phyloP scores from a whole-genome alignment of 805 yeast genomes.

The Candida ipomoeae region DNA sequence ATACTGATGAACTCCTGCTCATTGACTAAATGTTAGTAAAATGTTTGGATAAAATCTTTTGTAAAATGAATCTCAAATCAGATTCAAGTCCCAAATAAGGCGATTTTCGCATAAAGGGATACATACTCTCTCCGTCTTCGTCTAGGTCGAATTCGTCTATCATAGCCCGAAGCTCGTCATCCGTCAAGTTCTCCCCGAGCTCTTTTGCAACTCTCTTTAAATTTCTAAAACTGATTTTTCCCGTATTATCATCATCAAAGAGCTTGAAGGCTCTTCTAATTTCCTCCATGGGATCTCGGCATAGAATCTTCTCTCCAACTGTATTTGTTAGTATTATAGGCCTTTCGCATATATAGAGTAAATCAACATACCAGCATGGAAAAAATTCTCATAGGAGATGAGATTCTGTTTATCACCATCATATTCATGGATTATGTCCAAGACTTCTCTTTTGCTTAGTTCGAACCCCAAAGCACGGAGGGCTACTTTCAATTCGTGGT shows the following conservation, averaged over 20 bases:
- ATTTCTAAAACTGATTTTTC: conserved; percentile 75
- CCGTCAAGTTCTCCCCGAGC: conserved; percentile 85
- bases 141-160: conserved; percentile 95
- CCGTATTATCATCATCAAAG: conserved; percentile 85
- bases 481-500: conserved; percentile 91
- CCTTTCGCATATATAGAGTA: background rate
- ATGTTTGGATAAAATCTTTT: background rate
- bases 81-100: background rate
- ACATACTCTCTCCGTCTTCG: conserved; percentile 84
- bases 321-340: conserved; percentile 25
- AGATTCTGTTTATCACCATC: conserved; percentile 70
- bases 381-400: conserved; percentile 79
- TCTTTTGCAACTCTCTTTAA: conserved; percentile 88
- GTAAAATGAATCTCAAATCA: background rate
- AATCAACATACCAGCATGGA: conserved; percentile 55
- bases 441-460: conserved; percentile 67
- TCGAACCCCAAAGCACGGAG: conserved; percentile 92
- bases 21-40: conserved; percentile 47
- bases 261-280: conserved; percentile 82
- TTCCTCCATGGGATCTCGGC: conserved; percentile 91
- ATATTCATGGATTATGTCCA: conserved; percentile 73
- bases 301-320: conserved; percentile 77
- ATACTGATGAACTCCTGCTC: conserved; percentile 88
- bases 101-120: conserved; percentile 8
- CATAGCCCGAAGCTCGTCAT: conserved; percentile 93